Evolutionary conservation across 1,284 basidiomycete genomes (phyloP).

Genomic region (Apiotrichum montevideense): DNA sequence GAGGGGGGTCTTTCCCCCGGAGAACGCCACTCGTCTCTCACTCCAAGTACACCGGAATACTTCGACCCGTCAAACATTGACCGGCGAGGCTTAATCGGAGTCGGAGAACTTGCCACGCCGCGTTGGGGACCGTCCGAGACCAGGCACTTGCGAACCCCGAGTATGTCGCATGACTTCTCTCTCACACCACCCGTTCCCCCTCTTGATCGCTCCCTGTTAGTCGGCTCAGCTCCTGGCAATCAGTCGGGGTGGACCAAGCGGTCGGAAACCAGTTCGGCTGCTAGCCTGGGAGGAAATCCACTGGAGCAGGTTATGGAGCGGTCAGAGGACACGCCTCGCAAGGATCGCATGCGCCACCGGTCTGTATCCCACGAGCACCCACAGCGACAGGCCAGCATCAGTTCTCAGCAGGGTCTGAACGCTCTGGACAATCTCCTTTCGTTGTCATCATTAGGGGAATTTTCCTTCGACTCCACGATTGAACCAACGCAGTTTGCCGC

Average conservation of each 20-base stretch:
- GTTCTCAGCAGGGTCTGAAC: conserved; percentile 4
- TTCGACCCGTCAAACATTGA: conserved; percentile 74
- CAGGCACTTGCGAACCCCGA: conserved; percentile 37
- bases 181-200: conserved; percentile 21
- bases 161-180: conserved; percentile 38
- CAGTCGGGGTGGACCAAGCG: conserved; percentile 13
- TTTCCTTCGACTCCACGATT: conserved; percentile 38
- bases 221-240: conserved; percentile 12
- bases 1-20: conserved; percentile 4
- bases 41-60: conserved; percentile 33
- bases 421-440: conserved; percentile 16
- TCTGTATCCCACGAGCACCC: conserved; percentile 18
- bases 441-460: conserved; percentile 30
- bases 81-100: conserved; percentile 78
- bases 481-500: conserved; percentile 30
- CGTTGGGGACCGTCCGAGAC: conserved; percentile 62
- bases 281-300: conserved; percentile 3
- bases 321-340: conserved; percentile 23
- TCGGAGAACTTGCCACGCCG: conserved; percentile 96
- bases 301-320: conserved; percentile 28
- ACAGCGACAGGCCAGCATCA: background rate
- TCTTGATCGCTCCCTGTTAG: conserved; percentile 8
- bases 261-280: background rate
- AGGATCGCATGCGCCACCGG: conserved; percentile 12
- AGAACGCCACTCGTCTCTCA: conserved; percentile 9